Base-by-base conservation (phyloP, 805 yeast species). In the Martiniozyma abietophila region DNA sequence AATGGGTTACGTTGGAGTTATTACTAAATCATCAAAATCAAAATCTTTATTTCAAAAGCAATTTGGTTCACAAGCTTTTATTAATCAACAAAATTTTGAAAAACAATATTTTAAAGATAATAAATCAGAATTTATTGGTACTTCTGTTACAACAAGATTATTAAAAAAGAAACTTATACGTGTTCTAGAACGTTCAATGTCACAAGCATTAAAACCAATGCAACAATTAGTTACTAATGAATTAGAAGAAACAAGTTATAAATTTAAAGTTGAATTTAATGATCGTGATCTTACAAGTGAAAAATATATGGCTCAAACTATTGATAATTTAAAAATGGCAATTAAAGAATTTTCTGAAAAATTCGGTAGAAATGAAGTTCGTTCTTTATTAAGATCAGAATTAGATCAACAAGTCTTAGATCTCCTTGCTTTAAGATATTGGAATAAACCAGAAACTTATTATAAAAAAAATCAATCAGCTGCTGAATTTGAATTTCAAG, bases 1-100 rank as follows among this genome's bases (percentile, higher is more conserved):
- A 48, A 83, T 92, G 95, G 99, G 99, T 0, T 92, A 92, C 53
- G 97, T 92, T 15, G 99, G 99, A 38, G 97, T 94, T n/a, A 80
- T 94, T 14, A 83, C 96, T 2, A 81, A 75, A 44, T 70, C 82
- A 0, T 95, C 61, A 50, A 40, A 36, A 29, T 36, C 47, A 8
- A 50, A 54, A 10, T 58, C 71, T 0, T 50, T 80, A 10, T 77
- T 77, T 56, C 55, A 71, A 38, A 64, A 79, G 41, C 62, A 62
- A 38, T 56, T 72, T 2, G 74, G 80, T 1, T 67, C 71, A 27
- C 78, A 76, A 49, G 73, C 86, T 1, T 75, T 72, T 39, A 64
- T 74, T 24, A 73, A 82, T 1, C 84, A 76, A 48, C 82, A 77
- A 48, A 72, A 69, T 44, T 75, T 75, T 41, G 94, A 82, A 50